These are phyloP conservation scores for Pterocarpus santalinus DNA, from an alignment of 306 rosid species.

Conservation along the genomic window DNA sequence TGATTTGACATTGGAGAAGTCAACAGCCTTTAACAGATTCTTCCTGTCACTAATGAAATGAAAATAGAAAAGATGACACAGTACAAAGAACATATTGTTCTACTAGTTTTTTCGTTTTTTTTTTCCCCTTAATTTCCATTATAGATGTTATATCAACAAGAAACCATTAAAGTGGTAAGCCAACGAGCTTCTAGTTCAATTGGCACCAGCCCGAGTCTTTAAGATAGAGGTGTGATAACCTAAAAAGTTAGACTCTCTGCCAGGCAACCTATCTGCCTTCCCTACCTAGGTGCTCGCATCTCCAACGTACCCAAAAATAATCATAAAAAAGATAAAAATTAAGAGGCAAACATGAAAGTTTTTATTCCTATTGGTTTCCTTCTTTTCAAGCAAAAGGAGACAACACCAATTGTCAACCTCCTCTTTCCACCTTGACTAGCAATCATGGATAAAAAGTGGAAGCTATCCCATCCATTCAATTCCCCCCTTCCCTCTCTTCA, in stretches of 20 bases:
- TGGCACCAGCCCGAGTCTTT: neutral
- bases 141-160: neutral
- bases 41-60: neutral
- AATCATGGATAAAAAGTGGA: constrained; percentile 10
- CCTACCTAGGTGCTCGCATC: neutral
- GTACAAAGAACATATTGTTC: neutral
- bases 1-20: neutral
- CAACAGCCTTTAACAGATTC: constrained; percentile 8
- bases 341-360: neutral
- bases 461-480: neutral
- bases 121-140: neutral
- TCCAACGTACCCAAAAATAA: neutral
- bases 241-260: neutral
- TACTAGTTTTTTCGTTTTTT: neutral
- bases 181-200: neutral
- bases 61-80: neutral
- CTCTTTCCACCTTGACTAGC: neutral
- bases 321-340: neutral
- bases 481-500: neutral
- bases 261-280: constrained; percentile 12
- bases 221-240: neutral
- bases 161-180: too few species aligned
- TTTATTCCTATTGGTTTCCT: neutral
- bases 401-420: constrained; percentile 13
- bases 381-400: neutral